A percentile compares a stretch with the other conserved stretches of the same genome.
These are phyloP conservation scores for Saururus chinensis DNA, from an alignment of 164 flowering plant genomes.

Conservation along the genomic window DNA sequence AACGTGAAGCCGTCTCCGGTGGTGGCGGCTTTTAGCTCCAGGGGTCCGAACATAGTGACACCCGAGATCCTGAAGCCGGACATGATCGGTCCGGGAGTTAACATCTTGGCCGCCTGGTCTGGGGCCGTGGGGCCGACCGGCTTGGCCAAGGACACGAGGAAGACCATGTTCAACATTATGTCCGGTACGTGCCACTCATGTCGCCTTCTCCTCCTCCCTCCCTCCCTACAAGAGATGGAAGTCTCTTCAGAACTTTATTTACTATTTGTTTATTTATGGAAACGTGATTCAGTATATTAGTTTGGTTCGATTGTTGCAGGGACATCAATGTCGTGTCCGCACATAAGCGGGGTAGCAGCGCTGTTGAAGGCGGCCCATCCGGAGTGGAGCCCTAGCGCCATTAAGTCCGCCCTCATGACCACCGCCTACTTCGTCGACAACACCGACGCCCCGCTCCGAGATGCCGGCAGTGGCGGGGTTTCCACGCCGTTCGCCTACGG, in stretches of 20 bases:
- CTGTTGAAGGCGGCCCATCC: conserved; percentile 82
- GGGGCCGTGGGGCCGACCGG: conserved; percentile 60
- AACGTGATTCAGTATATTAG: not conserved
- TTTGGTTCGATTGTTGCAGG: conserved; percentile 25
- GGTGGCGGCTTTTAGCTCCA: conserved; percentile 81
- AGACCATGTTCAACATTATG: conserved; percentile 62
- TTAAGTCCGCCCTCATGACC: conserved; percentile 88
- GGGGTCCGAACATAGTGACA: conserved; percentile 71
- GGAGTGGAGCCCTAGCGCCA: conserved; percentile 81
- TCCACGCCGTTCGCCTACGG: conserved; percentile 75
- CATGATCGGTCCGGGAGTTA: conserved; percentile 87
- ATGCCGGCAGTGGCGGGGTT: conserved; percentile 32
- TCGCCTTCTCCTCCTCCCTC: not conserved
- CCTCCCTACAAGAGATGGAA: too few species aligned
- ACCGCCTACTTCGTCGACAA: conserved; percentile 70
- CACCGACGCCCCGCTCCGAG: conserved; percentile 50
- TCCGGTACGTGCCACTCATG: conserved; percentile 35
- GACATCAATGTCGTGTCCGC: conserved; percentile 95
- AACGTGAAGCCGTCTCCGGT: conserved; percentile 74
- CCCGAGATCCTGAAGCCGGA: conserved; percentile 86
- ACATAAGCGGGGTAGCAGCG: conserved; percentile 77
- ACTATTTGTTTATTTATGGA: not conserved
- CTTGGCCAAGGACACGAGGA: conserved; percentile 40
- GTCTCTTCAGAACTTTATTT: not conserved
- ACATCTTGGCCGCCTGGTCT: conserved; percentile 85